These are phyloP conservation scores for Lipomyces yamadae DNA, from an alignment of 805 yeast genomes.

Conservation along the genomic window DNA sequence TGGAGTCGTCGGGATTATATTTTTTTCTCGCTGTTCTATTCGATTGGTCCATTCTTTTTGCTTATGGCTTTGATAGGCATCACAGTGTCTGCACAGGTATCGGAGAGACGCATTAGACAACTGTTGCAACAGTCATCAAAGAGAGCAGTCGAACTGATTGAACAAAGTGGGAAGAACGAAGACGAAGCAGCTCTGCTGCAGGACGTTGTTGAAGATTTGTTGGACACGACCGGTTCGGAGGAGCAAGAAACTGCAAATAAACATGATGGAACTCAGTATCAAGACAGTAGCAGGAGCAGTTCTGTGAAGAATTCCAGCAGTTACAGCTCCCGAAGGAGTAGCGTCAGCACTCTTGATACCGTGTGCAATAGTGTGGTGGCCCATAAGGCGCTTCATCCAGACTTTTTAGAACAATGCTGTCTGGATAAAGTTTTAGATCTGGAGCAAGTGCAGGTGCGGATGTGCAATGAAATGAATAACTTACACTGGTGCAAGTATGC, in stretches of 20 bases:
- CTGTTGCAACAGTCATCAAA: not conserved
- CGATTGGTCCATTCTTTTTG: conserved; percentile 32
- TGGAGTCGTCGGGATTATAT: conserved; percentile 22
- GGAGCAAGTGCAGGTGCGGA: conserved; percentile 14
- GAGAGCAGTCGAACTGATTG: not conserved
- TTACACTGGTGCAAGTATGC: conserved; percentile 81
- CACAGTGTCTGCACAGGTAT: conserved; percentile 21
- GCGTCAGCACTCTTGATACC: not conserved
- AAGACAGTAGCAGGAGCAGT: not conserved
- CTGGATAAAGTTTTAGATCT: conserved; percentile 7
- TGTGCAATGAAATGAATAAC: conserved; percentile 51
- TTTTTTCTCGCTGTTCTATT: conserved; percentile 19
- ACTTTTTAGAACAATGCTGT: not conserved
- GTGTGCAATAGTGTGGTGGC: not conserved
- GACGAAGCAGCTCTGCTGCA: conserved; percentile 31
- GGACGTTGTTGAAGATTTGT: conserved; percentile 33
- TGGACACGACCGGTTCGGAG: conserved; percentile 14
- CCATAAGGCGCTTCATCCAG: conserved; percentile 1
- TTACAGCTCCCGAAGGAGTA: not conserved
- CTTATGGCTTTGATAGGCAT: conserved; percentile 20
- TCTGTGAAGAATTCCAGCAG: not conserved
- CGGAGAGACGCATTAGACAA: conserved; percentile 21
- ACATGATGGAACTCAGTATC: not conserved
- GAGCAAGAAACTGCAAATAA: not conserved
- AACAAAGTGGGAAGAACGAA: conserved; percentile 7